These are phyloP conservation scores for Flaveria linearis DNA, from an alignment of 129 eudicot genomes.

Conservation along the genomic window DNA sequence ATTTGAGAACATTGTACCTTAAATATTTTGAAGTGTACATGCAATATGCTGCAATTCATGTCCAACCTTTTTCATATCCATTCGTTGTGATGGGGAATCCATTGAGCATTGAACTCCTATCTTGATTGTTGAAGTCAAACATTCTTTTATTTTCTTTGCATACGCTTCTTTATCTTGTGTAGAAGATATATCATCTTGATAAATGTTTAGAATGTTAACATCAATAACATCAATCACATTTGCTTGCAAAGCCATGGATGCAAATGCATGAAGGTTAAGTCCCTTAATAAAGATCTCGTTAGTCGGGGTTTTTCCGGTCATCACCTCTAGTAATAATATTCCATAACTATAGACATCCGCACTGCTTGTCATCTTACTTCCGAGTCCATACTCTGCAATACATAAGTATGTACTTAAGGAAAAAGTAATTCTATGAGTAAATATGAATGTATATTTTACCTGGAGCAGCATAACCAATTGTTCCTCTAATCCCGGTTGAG, in stretches of 20 bases:
- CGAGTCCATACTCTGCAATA: conserved; percentile 30
- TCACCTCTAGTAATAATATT: conserved; percentile 30
- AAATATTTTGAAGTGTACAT: background rate
- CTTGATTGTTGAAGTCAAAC: background rate
- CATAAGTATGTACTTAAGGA: background rate
- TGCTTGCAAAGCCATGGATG: conserved; percentile 18
- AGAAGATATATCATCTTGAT: background rate
- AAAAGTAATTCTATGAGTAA: background rate
- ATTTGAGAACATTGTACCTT: background rate
- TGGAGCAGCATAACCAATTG: conserved; percentile 25
- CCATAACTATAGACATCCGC: conserved; percentile 34
- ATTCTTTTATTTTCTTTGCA: background rate
- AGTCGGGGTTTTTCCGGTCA: conserved; percentile 28
- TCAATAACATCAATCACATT: conserved; percentile 22
- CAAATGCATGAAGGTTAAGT: conserved; percentile 19
- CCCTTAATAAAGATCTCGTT: conserved; percentile 19
- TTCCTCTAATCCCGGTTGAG: conserved; percentile 16
- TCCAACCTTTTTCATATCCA: background rate
- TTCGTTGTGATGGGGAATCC: background rate
- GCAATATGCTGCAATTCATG: background rate
- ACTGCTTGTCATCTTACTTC: conserved; percentile 23
- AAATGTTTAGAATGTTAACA: background rate
- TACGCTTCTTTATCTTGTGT: background rate
- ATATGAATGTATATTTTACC: background rate
- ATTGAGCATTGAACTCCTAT: background rate